Base-by-base conservation (phyloP, 2,329 filamentous ascomycete species). In the Sporothrix mexicana region DNA sequence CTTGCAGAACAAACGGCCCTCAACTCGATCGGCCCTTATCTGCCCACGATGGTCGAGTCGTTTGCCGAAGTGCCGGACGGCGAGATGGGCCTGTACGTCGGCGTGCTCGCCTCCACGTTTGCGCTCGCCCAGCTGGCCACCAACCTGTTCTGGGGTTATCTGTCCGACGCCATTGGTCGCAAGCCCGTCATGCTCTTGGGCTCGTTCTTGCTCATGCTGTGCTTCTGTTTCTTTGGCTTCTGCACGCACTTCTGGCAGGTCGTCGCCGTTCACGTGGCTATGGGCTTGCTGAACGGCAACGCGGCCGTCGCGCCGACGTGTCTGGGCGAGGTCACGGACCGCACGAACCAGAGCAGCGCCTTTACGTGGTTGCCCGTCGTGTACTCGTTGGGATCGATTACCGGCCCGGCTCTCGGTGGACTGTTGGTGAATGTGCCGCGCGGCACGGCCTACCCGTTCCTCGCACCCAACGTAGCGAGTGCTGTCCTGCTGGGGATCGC, bases 321-420 rank as follows among this genome's bases (percentile, higher is more conserved):
- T 67, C 82, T 99, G 67, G 96, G 96, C 55, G 96, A 99, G 81
- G 92, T 99, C 70, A 99, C 96, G 1, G 95, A 98, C 79, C 90
- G 94, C 71, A 96, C 92, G 75, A 99, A 99, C 80, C 96, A 99
- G 85, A 96, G 93, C 78, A 88, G 88, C 70, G 96, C 94, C 0
- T 99, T 99, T 78, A 96, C 93, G 1, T 99, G 97, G 83, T 85
- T 99, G 57, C 96, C 96, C 0, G 92, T 98, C 53, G 91, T 98
- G n/a, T 99, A 99, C 81, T 95, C 95, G 3, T 85, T 99, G 47
- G 96, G 96, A 20, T 93, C 93, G 59, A 97, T 99, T 74, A 96
- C 95, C 0, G 96, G 96, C 0, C 96, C 96, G 0, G 90, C 97
- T 1, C 83, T 98, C n/a, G 96, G 96, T 15, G 96, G 96, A 0